phyloP scores from a whole-genome alignment of 768 basidiomycete species.

The Panus rudis region DNA sequence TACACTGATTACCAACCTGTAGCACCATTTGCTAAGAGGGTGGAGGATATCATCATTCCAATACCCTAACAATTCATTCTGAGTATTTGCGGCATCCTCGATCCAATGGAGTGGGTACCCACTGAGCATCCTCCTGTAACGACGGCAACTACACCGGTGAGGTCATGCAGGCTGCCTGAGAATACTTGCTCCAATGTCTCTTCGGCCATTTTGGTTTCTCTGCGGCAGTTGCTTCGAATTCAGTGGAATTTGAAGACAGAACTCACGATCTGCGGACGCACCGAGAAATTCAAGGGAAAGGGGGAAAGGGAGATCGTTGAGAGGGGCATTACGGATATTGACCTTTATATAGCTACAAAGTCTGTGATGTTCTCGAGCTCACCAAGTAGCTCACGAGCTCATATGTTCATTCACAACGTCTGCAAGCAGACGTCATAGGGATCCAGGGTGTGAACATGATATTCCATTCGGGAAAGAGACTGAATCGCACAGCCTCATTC shows the following conservation, averaged over 20 bases:
- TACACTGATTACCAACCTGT: no score
- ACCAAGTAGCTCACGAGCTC: no score
- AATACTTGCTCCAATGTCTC: slow-evolving; percentile 27
- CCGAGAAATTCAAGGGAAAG: no score
- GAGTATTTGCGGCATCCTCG: neutral
- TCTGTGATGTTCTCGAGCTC: neutral
- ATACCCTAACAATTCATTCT: slow-evolving; percentile 31
- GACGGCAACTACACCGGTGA: slow-evolving; percentile 37
- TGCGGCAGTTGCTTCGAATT: no score
- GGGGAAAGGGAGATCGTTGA: no score
- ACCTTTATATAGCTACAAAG: neutral
- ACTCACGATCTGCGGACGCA: no score
- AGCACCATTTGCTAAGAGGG: slow-evolving; percentile 41
- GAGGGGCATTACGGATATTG: neutral
- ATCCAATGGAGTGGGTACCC: slow-evolving; percentile 5
- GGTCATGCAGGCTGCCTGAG: slow-evolving; percentile 34
- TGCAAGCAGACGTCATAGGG: no score
- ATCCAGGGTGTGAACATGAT: no score
- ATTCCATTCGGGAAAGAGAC: no score
- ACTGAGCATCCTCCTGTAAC: slow-evolving; percentile 41
- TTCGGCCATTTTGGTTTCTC: slow-evolving; percentile 12
- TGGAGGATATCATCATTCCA: slow-evolving; percentile 44
- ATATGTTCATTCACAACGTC: no score
- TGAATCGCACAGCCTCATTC: no score
- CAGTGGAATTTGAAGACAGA: no score